Evolutionary conservation across 2,329 filamentous ascomycete species (phyloP).

Genomic region (Whalleya microplaca): DNA sequence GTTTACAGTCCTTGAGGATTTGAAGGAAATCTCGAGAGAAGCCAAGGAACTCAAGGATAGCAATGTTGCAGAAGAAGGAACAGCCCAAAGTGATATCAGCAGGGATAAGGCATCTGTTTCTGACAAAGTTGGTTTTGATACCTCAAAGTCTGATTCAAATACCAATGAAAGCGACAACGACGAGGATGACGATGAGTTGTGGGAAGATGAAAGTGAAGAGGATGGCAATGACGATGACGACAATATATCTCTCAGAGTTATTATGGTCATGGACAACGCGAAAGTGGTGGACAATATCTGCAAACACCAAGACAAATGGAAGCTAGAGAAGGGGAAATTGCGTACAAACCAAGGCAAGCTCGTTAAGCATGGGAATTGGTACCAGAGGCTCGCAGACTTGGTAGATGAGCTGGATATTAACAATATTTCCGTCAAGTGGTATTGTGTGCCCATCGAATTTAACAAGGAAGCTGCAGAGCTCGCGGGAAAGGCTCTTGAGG

Average conservation of each 20-base stretch:
- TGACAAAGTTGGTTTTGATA: neutral
- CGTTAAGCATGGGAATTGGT: neutral
- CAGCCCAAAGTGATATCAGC: neutral
- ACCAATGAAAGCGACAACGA: neutral
- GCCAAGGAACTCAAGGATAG: neutral
- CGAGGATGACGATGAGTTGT: neutral
- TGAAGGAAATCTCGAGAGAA: neutral
- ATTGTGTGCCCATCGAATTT: neutral
- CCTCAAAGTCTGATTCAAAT: neutral
- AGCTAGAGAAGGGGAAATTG: neutral
- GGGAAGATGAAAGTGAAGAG: neutral
- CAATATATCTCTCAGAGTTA: slow-evolving; percentile 6
- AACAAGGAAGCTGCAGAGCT: slow-evolving; percentile 3
- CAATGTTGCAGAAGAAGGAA: neutral
- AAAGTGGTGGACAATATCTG: slow-evolving; percentile 12
- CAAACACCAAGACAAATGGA: slow-evolving; percentile 6
- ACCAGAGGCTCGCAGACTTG: neutral
- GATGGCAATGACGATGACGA: neutral
- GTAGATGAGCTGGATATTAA: neutral
- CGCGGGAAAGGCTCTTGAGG: neutral
- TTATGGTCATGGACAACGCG: slow-evolving; percentile 7
- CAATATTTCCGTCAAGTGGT: neutral
- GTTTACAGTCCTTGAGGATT: neutral
- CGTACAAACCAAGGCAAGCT: slow-evolving; percentile 1
- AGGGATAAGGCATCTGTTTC: neutral